Base-by-base conservation (phyloP, 176 grass and related monocot genomes). In the Panicum miliaceum region DNA sequence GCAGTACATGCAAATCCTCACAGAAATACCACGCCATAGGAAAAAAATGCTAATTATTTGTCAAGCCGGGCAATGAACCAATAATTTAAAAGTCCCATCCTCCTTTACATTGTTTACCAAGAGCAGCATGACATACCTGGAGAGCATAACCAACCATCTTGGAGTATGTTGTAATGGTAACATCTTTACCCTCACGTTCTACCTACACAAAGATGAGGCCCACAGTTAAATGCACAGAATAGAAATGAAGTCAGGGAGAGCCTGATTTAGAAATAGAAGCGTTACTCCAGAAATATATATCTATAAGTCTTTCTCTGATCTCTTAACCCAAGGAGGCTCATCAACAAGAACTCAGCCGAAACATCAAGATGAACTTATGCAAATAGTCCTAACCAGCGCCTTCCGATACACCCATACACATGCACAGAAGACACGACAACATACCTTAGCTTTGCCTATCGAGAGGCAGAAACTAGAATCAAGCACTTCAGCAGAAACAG, bases 61-160 rank as follows among this genome's bases (percentile, higher is more conserved):
- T 40, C 20, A 76, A 69, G 12, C 11, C 64, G 45, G 18, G 23
- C 41, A 25, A 36, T n/a, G 5, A 8, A 81, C 32, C 75, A 40
- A 59, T 16, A 16, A 52, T n/a, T 36, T 71, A 64, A 53, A 7
- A 77, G 53, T 22, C 25, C 11, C 45, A 79, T 54, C 23, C 62
- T 43, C 29, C 8, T 34, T 56, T 3, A 73, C 22, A 5, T 48
- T 75, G 42, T 85, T 76, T 71, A 76, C 41, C 45, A 78, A 65
- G 13, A 76, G 71, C 7, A 68, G 20, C 22, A 85, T 69, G 53
- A 80, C 85, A 71, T 65, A 95, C 96, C 93, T 98, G 80, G 66
- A 98, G 93, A 64, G 93, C 93, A 94, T 89, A 98, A 20, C 93
- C 96, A 40, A 98, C 96, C 87, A 98, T 98, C 87, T 98, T 98